A percentile compares a stretch with the other conserved stretches of the same genome.
phyloP scores from a whole-genome alignment of 768 basidiomycete species.

The Phanerochaete sordida region DNA sequence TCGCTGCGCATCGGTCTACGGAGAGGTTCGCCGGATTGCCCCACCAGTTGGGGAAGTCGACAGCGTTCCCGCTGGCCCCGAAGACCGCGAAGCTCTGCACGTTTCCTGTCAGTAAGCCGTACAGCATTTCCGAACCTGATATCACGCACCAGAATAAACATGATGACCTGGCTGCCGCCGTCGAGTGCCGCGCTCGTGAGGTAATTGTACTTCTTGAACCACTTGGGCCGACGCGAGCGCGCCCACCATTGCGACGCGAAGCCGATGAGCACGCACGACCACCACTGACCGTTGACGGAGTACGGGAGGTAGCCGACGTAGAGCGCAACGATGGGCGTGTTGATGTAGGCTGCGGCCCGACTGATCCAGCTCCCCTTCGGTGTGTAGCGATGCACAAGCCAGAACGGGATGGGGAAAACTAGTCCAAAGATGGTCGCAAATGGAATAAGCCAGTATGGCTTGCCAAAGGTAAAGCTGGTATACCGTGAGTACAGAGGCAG shows the following conservation, averaged over 20 bases:
- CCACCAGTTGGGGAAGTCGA: constrained; percentile 48
- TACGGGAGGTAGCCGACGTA: constrained; percentile 40
- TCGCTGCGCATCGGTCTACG: constrained; percentile 35
- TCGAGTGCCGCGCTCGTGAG: constrained; percentile 47
- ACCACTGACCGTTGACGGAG: constrained; percentile 54
- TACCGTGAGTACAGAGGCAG: background rate
- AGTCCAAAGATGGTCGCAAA: constrained; percentile 51
- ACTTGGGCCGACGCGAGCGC: constrained; percentile 37
- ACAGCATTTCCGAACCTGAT: background rate
- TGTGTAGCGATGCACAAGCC: constrained; percentile 37
- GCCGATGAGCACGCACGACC: constrained; percentile 50
- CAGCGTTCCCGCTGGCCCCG: constrained; percentile 39
- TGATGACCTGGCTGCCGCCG: constrained; percentile 45
- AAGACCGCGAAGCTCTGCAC: constrained; percentile 32
- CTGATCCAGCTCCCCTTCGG: constrained; percentile 30
- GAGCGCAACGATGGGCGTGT: constrained; percentile 42
- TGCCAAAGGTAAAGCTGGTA: constrained; percentile 38
- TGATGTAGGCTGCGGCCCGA: constrained; percentile 37
- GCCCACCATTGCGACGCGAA: constrained; percentile 47
- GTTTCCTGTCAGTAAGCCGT: background rate
- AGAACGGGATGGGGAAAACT: constrained; percentile 47
- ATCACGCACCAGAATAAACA: constrained; percentile 42
- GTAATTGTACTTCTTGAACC: constrained; percentile 51
- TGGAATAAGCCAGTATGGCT: constrained; percentile 44
- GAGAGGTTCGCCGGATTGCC: constrained; percentile 36